These are phyloP conservation scores for Microdochium paspali DNA, from an alignment of 2,329 filamentous ascomycete genomes.

Conservation along the genomic window DNA sequence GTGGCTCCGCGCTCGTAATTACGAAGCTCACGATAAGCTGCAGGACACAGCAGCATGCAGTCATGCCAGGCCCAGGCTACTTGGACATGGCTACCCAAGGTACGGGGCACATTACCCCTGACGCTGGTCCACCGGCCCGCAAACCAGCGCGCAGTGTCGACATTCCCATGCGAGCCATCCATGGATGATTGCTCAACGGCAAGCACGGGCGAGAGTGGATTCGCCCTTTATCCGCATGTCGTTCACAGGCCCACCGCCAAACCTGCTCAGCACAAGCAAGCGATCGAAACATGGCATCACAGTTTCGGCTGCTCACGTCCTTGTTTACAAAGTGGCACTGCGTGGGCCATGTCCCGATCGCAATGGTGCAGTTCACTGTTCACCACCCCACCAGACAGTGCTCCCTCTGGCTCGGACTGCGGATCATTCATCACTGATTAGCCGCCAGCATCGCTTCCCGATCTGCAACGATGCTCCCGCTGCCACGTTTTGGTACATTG, in stretches of 20 bases:
- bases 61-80: background rate
- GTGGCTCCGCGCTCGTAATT: background rate
- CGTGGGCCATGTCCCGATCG: too few relatives aligned
- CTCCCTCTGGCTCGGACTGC: background rate
- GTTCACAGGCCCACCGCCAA: background rate
- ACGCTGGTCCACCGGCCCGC: background rate
- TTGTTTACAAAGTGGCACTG: too few relatives aligned
- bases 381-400: too few relatives aligned
- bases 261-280: background rate
- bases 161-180: too few relatives aligned
- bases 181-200: too few relatives aligned
- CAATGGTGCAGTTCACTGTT: too few relatives aligned
- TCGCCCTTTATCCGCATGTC: background rate
- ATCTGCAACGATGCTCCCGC: background rate
- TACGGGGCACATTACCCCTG: too few relatives aligned
- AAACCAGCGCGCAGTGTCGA: background rate
- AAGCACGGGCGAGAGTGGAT: background rate
- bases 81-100: too few relatives aligned
- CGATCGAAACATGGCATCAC: background rate
- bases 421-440: background rate
- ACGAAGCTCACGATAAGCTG: background rate
- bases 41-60: background rate
- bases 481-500: background rate
- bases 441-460: background rate
- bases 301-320: background rate